These are phyloP conservation scores for Taphrina flavorubra DNA, from an alignment of 1,139 yeast genomes.

Conservation along the genomic window DNA sequence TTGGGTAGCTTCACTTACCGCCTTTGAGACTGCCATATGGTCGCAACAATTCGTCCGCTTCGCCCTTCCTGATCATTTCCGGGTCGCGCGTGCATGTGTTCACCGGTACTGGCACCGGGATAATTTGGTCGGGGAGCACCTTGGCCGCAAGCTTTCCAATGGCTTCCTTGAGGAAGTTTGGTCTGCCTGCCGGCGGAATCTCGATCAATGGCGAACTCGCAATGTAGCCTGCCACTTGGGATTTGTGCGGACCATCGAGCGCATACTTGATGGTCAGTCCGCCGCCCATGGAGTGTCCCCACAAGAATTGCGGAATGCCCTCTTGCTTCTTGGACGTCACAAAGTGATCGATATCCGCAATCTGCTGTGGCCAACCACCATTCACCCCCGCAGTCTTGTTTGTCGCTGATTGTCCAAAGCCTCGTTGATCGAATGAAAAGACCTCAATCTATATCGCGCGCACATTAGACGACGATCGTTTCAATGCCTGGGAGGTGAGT, in stretches of 20 bases:
- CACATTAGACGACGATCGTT: background rate
- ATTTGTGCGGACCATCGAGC: conserved; percentile 65
- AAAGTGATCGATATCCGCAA: conserved; percentile 72
- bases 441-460: conserved; percentile 66
- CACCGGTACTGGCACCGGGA: conserved; percentile 22
- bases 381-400: conserved; percentile 67
- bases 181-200: conserved; percentile 49
- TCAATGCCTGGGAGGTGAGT: background rate
- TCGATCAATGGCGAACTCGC: conserved; percentile 72
- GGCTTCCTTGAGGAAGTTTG: conserved; percentile 13
- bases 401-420: conserved; percentile 74
- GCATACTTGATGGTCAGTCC: conserved; percentile 78
- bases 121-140: conserved; percentile 36
- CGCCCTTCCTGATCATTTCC: conserved; percentile 42
- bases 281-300: conserved; percentile 98
- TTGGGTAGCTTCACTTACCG: conserved; percentile 34
- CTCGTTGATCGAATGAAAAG: conserved; percentile 83
- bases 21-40: conserved; percentile 40
- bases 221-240: conserved; percentile 62
- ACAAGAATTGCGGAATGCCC: conserved; percentile 57
- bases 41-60: conserved; percentile 43
- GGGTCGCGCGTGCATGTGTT: conserved; percentile 44
- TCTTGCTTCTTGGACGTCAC: conserved; percentile 50
- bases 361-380: conserved; percentile 63
- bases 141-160: conserved; percentile 58